A percentile compares a stretch with the other conserved stretches of the same genome.
These are phyloP conservation scores for Solanum chaucha DNA, from an alignment of 257 asterid species.

Conservation along the genomic window DNA sequence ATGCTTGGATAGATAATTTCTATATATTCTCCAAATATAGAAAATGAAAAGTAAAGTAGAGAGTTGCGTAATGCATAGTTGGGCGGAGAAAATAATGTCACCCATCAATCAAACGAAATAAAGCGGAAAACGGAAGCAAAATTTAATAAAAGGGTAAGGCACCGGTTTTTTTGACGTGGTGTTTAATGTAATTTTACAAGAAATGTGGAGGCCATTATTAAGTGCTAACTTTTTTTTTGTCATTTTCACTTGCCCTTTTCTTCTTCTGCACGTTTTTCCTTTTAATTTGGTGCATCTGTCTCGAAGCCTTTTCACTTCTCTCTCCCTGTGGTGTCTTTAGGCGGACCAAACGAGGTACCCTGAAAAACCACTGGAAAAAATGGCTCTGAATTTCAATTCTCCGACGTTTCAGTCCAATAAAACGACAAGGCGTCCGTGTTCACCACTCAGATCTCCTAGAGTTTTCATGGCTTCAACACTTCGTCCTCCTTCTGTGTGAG, in stretches of 20 bases:
- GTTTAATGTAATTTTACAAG: not conserved
- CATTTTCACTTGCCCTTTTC: not conserved
- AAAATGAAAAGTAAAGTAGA: no score
- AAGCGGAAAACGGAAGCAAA: not conserved
- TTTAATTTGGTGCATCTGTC: not conserved
- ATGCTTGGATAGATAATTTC: no score
- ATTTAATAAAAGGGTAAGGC: not conserved
- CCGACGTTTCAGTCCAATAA: conserved; percentile 22
- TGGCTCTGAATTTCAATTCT: conserved; percentile 40
- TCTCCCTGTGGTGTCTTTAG: not conserved
- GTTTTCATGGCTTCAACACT: conserved; percentile 56
- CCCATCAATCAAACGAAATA: not conserved
- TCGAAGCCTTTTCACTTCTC: not conserved
- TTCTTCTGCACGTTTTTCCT: not conserved
- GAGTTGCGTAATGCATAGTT: not conserved
- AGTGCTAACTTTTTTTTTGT: not conserved
- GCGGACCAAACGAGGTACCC: not conserved
- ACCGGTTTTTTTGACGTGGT: not conserved
- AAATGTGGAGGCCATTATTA: not conserved
- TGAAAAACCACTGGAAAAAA: conserved; percentile 2
- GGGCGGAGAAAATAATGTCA: not conserved
- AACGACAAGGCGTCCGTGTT: conserved; percentile 3
- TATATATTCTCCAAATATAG: no score
- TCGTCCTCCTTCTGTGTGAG: conserved; percentile 49
- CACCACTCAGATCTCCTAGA: conserved; percentile 43